Evolutionary conservation across 1,284 basidiomycete genomes (phyloP).

Genomic region (Fomitopsis betulina): DNA sequence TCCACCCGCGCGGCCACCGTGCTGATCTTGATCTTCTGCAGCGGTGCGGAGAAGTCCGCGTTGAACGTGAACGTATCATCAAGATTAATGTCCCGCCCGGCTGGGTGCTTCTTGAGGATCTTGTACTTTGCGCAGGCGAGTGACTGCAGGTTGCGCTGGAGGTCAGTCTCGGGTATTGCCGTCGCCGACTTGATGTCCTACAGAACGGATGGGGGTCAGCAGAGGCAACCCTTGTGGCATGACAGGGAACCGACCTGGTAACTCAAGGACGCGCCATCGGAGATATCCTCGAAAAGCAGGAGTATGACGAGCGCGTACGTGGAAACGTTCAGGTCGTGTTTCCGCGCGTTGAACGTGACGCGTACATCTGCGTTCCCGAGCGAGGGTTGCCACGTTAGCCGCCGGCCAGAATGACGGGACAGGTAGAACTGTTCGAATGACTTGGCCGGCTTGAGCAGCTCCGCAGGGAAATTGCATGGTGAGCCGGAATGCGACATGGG

Average conservation of each 20-base stretch:
- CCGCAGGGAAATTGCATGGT: constrained; percentile 64
- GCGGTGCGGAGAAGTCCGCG: constrained; percentile 67
- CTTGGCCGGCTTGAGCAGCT: constrained; percentile 61
- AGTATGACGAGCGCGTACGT: constrained; percentile 90
- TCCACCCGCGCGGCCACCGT: constrained; percentile 89
- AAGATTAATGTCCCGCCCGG: constrained; percentile 74
- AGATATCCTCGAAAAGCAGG: constrained; percentile 78
- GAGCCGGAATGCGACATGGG: constrained; percentile 67
- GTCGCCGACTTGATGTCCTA: constrained; percentile 75
- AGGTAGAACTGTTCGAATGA: constrained; percentile 92
- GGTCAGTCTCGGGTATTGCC: constrained; percentile 70
- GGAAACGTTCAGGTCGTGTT: constrained; percentile 91
- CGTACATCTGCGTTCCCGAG: constrained; percentile 90
- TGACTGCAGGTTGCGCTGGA: constrained; percentile 91
- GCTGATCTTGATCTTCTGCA: constrained; percentile 93
- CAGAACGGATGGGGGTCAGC: not conserved
- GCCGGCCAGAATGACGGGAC: constrained; percentile 83
- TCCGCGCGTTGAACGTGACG: constrained; percentile 75
- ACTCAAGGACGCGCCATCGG: constrained; percentile 64
- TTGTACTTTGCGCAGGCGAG: constrained; percentile 98
- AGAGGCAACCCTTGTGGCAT: not conserved
- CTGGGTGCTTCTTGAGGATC: constrained; percentile 88
- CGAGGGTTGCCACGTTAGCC: constrained; percentile 93
- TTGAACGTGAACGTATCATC: constrained; percentile 92
- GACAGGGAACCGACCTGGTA: constrained; percentile 51